Percentiles rank a stretch among this genome's conserved stretches.
Conservation (phyloP, 768 basidiomycete species). For the Epithele typhae region DNA sequence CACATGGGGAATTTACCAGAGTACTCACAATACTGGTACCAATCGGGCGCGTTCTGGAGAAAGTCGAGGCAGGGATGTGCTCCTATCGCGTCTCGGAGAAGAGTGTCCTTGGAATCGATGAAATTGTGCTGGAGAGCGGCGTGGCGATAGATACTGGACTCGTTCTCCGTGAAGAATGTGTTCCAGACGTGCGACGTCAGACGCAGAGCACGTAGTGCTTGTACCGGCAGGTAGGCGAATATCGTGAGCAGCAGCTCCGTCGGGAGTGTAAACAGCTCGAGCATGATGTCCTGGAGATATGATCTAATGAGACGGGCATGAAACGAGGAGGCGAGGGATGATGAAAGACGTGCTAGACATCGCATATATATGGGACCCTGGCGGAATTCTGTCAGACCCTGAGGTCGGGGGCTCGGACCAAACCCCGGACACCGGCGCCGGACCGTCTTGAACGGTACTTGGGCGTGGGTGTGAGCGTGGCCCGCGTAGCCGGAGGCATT, state of each 20-base stretch:
- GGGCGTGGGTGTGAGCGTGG: no score
- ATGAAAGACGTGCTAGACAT: no score
- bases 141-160: constrained; percentile 50
- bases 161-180: constrained; percentile 42
- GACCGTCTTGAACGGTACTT: no score
- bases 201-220: constrained; percentile 33
- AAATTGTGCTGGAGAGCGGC: constrained; percentile 52
- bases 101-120: constrained; percentile 24
- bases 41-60: constrained; percentile 36
- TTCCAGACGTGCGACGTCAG: constrained; percentile 45
- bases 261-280: constrained; percentile 45
- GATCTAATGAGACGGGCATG: no score
- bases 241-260: constrained; percentile 51
- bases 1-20: background rate
- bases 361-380: no score
- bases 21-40: constrained; percentile 60
- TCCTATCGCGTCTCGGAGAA: constrained; percentile 28
- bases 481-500: no score
- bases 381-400: no score
- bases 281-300: no score
- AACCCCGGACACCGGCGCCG: no score
- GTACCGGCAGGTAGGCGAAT: constrained; percentile 46
- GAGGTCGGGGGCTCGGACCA: no score
- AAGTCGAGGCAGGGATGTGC: constrained; percentile 33
- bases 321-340: no score